Base-by-base conservation (phyloP, 495 filamentous ascomycete genomes). In the Parachaetomium inaequale region DNA sequence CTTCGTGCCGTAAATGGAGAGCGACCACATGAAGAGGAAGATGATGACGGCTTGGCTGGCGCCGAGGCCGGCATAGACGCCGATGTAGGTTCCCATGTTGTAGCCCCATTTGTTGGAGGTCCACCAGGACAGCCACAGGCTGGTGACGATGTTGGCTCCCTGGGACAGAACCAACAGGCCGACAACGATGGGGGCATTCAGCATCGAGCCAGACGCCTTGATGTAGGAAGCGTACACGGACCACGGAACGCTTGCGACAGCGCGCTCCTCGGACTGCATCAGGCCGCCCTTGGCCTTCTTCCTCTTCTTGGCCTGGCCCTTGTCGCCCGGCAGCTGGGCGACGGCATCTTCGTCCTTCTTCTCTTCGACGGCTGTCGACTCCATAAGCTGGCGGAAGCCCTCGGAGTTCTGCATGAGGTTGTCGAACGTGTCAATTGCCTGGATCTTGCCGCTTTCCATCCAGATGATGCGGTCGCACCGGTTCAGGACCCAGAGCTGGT, bases 91-190 rank as follows among this genome's bases (percentile, higher is more conserved):
- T 1, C 88, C 89, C 21, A 76, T 85, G 0, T 79, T 77, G 64
- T 85, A 88, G 11, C 80, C 75, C 64, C 85, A 91, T 64, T 88
- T 89, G 70, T 90, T 73, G 7, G 84, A 85, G 0, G 91, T 93
- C 93, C 93, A 98, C 74, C 85, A 98, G 1, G 91, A 91, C 12
- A 98, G 84, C 93, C 93, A 98, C 55, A 98, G 74, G 63, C 85
- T 92, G 12, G 92, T 96, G 63, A 83, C 82, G 57, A 98, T 92
- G 69, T 94, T 96, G 56, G 87, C 84, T 19, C 86, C 90, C 65
- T 96, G 92, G 0, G 88, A 84, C 12, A 89, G 60, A 2, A 87
- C 71, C 7, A 96, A 80, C 7, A 94, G 71, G 15, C 84, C 28
- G 1, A 96, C 17, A 4, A 95, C 77, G 7, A 88, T 43, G 0